Evolutionary conservation across 306 rosid species (phyloP).

Genomic region (Dalbergia cultrata): DNA sequence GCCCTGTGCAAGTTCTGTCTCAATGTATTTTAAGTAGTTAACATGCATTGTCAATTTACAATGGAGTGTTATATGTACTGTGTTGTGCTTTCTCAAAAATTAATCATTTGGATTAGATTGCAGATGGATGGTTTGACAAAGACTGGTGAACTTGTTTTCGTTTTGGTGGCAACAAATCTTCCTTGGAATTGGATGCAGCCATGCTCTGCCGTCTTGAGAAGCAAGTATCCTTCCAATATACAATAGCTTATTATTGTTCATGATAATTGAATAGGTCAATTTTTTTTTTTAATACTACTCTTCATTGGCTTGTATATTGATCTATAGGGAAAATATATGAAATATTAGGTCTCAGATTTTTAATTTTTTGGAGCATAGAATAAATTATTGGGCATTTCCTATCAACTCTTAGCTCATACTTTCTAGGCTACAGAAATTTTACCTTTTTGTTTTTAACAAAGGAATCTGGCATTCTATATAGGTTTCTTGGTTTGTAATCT

Average conservation of each 20-base stretch:
- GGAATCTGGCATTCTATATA: slow-evolving; percentile 23
- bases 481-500: slow-evolving; percentile 38
- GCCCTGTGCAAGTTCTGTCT: slow-evolving; percentile 37
- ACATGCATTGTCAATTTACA: slow-evolving; percentile 29
- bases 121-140: slow-evolving; percentile 94
- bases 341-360: slow-evolving; percentile 25
- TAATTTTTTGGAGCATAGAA: slow-evolving; percentile 10
- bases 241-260: slow-evolving; percentile 24
- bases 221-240: slow-evolving; percentile 83
- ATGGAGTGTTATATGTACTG: slow-evolving; percentile 9
- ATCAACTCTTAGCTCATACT: slow-evolving; percentile 28
- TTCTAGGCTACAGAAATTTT: slow-evolving; percentile 31
- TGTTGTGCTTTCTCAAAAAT: slow-evolving; percentile 45
- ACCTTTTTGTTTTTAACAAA: slow-evolving; percentile 9
- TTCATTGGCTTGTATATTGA: slow-evolving; percentile 15
- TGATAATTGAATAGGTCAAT: slow-evolving; percentile 31
- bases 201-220: slow-evolving; percentile 99
- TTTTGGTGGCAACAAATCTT: slow-evolving; percentile 95
- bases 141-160: slow-evolving; percentile 92
- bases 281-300: too few relatives aligned
- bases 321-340: slow-evolving; percentile 5
- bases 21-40: slow-evolving; percentile 9
- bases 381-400: slow-evolving; percentile 22
- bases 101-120: slow-evolving; percentile 60
- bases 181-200: slow-evolving; percentile 99